A percentile compares a stretch with the other conserved stretches of the same genome.
phyloP scores from a whole-genome alignment of 1,139 yeast species.

The Lodderomyces jiufengensis region DNA sequence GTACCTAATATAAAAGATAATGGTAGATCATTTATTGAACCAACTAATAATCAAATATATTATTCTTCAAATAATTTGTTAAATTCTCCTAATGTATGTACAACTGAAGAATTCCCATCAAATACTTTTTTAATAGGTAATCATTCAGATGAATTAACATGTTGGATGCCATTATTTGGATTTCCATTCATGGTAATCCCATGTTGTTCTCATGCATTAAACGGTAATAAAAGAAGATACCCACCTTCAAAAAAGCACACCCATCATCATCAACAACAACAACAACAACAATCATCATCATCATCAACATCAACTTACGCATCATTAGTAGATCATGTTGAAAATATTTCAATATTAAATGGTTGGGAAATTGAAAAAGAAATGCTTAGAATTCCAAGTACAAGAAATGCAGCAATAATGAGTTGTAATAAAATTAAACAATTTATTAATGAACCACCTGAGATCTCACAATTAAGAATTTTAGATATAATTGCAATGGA shows the following conservation, averaged over 20 bases:
- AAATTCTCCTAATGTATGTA: slow-evolving; percentile 55
- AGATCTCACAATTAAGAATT: slow-evolving; percentile 35
- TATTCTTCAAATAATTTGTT: slow-evolving; percentile 50
- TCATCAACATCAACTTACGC: slow-evolving; percentile 77
- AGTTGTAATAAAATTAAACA: slow-evolving; percentile 45
- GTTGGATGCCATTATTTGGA: slow-evolving; percentile 90
- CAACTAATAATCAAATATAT: slow-evolving; percentile 25
- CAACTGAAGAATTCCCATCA: slow-evolving; percentile 61
- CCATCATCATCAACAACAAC: not conserved
- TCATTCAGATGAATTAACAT: slow-evolving; percentile 92
- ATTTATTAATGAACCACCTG: slow-evolving; percentile 19
- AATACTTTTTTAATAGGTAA: slow-evolving; percentile 87
- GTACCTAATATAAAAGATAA: slow-evolving; percentile 57
- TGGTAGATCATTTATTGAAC: slow-evolving; percentile 48
- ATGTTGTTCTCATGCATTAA: slow-evolving; percentile 86
- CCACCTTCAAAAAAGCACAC: slow-evolving; percentile 26
- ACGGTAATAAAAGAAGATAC: slow-evolving; percentile 72
- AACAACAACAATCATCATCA: slow-evolving; percentile 4
- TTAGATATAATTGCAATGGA: slow-evolving; percentile 62
- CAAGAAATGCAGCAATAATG: slow-evolving; percentile 87
- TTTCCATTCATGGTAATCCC: slow-evolving; percentile 90
- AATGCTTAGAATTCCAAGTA: slow-evolving; percentile 89
- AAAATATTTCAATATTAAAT: slow-evolving; percentile 55
- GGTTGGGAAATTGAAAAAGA: slow-evolving; percentile 90
- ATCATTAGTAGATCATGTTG: slow-evolving; percentile 81